Conservation (phyloP, 192 early-diverging fungal genomes). For the Coemansia sp. region DNA sequence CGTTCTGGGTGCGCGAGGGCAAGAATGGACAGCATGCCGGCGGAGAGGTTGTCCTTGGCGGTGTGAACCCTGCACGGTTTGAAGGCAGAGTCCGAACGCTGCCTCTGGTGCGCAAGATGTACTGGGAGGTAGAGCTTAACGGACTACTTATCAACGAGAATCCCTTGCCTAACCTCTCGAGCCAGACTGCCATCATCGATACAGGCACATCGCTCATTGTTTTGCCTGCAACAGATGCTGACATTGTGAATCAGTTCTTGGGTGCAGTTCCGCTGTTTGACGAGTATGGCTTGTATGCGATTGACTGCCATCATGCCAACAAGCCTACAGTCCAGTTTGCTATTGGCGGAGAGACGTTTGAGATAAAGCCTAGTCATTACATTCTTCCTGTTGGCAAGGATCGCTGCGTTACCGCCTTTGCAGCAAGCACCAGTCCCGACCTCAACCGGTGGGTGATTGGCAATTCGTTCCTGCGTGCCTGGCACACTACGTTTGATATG, state of each 20-base stretch:
- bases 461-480: constrained; percentile 49
- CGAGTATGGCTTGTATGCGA: constrained; percentile 40
- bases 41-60: constrained; percentile 49
- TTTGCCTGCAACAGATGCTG: constrained; percentile 36
- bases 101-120: constrained; percentile 53
- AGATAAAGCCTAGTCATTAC: constrained; percentile 40
- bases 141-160: constrained; percentile 34
- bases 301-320: constrained; percentile 34
- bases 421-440: constrained; percentile 59
- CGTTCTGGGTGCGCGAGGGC: constrained; percentile 46
- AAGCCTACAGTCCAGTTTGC: constrained; percentile 42
- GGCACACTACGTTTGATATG: constrained; percentile 47
- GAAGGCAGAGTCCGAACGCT: constrained; percentile 46
- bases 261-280: constrained; percentile 41
- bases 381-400: constrained; percentile 36
- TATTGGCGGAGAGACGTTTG: constrained; percentile 37
- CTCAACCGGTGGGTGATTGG: constrained; percentile 54
- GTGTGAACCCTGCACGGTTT: constrained; percentile 31
- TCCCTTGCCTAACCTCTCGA: constrained; percentile 21
- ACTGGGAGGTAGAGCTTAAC: constrained; percentile 57
- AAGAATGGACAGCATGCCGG: constrained; percentile 37
- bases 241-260: constrained; percentile 40
- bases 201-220: constrained; percentile 61
- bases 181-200: constrained; percentile 56
- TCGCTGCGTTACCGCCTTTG: constrained; percentile 55